Conservation (phyloP, 1,284 basidiomycete species). For the Schizophyllum commune region DNA sequence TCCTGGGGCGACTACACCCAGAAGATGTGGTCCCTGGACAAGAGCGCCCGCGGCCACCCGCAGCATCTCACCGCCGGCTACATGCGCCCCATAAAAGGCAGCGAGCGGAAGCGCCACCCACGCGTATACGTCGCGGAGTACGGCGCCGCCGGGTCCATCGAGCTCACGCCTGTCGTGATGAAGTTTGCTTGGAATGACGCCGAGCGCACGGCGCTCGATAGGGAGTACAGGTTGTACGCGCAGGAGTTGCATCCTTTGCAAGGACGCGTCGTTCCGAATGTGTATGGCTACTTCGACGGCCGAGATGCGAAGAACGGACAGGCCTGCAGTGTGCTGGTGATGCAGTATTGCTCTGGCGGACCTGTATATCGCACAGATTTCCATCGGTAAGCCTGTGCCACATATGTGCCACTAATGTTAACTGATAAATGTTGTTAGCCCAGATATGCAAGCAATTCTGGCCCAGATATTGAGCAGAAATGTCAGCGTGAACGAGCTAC, state of each 20-base stretch:
- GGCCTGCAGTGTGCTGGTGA: constrained; percentile 27
- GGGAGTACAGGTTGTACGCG: constrained; percentile 23
- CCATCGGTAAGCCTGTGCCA: constrained; percentile 14
- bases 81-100: constrained; percentile 7
- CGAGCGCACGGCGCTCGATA: constrained; percentile 15
- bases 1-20: neutral
- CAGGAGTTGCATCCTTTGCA: constrained; percentile 22
- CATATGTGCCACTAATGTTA: constrained; percentile 2
- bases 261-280: constrained; percentile 24
- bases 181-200: constrained; percentile 19
- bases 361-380: constrained; percentile 11
- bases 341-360: constrained; percentile 23
- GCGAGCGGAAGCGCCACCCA: constrained; percentile 10
- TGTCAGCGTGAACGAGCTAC: constrained; percentile 4
- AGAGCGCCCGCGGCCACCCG: neutral
- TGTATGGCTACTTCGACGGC: constrained; percentile 24
- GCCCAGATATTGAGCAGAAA: neutral
- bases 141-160: neutral
- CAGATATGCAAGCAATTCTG: neutral
- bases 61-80: constrained; percentile 14
- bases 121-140: neutral
- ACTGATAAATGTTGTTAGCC: neutral
- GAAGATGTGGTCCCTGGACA: neutral
- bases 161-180: constrained; percentile 10
- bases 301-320: constrained; percentile 14